A percentile compares a stretch with the other conserved stretches of the same genome.
Evolutionary conservation across 805 yeast species (phyloP).

Genomic region (Spathaspora gorwiae): DNA sequence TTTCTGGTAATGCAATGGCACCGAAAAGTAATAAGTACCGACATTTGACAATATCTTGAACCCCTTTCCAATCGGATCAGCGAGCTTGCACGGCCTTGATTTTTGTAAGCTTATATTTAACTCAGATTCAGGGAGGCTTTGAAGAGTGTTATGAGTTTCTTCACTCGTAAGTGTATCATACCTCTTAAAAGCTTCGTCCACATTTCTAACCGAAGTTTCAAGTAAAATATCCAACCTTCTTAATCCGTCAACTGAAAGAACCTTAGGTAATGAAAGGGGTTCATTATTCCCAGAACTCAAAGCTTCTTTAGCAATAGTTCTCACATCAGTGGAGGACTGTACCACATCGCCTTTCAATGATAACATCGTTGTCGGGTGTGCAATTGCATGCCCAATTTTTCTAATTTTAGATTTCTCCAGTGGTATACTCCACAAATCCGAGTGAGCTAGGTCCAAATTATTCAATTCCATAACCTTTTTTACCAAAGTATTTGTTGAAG

Average conservation of each 20-base stretch:
- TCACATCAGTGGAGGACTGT: too few species aligned
- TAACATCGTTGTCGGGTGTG: conserved; percentile 16
- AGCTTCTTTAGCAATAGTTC: too few species aligned
- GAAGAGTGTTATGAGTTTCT: neutral
- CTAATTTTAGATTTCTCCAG: conserved; percentile 10
- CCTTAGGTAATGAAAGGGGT: conserved; percentile 22
- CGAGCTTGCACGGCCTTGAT: neutral
- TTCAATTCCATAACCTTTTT: conserved; percentile 1
- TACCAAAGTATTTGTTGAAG: conserved; percentile 4
- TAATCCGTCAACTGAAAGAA: conserved; percentile 27
- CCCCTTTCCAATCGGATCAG: conserved; percentile 20
- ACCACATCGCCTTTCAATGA: neutral
- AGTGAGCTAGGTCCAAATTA: neutral
- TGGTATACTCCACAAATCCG: neutral
- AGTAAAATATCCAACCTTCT: conserved; percentile 30
- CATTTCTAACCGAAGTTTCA: conserved; percentile 20
- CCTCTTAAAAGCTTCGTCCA: conserved; percentile 22
- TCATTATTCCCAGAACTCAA: neutral
- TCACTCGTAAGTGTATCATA: conserved; percentile 11
- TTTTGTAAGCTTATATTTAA: neutral
- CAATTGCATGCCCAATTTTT: conserved; percentile 15
- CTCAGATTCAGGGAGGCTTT: neutral
- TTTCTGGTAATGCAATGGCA: conserved; percentile 58
- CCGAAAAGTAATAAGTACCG: conserved; percentile 49
- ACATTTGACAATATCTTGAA: conserved; percentile 28